Percentiles rank a stretch among this genome's conserved stretches.
These are phyloP conservation scores for Amanita fuliginea DNA, from an alignment of 768 basidiomycete species.

Conservation along the genomic window DNA sequence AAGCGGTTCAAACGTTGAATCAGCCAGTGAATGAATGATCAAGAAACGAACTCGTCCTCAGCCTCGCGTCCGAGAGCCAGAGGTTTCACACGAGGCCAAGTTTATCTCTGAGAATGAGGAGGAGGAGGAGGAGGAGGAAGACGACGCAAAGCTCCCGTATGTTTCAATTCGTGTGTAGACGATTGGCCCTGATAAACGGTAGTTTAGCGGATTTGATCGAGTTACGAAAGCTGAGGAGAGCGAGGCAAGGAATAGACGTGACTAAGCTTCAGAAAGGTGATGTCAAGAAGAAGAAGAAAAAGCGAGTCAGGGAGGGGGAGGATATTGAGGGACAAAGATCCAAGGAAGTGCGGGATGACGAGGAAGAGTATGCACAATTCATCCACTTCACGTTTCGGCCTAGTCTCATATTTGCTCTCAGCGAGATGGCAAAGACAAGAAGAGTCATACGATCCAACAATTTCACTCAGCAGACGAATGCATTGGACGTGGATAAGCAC, in stretches of 20 bases:
- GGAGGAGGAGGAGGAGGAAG: slow-evolving; percentile 25
- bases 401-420: slow-evolving; percentile 10
- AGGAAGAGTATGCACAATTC: slow-evolving; percentile 45
- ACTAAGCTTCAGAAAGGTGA: slow-evolving; percentile 81
- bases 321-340: slow-evolving; percentile 12
- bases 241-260: slow-evolving; percentile 77
- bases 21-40: slow-evolving; percentile 40
- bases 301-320: slow-evolving; percentile 39
- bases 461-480: slow-evolving; percentile 96
- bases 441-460: slow-evolving; percentile 76
- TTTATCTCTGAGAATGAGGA: slow-evolving; percentile 27
- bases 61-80: slow-evolving; percentile 37
- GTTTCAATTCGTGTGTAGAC: slow-evolving; percentile 12
- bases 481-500: slow-evolving; percentile 94
- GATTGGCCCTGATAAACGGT: neutral
- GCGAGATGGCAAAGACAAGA: slow-evolving; percentile 59
- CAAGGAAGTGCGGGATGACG: slow-evolving; percentile 36
- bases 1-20: neutral
- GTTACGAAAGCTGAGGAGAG: slow-evolving; percentile 62
- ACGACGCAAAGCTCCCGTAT: slow-evolving; percentile 40
- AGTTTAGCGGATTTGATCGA: slow-evolving; percentile 81
- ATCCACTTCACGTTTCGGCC: neutral
- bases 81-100: slow-evolving; percentile 23
- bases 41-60: slow-evolving; percentile 67
- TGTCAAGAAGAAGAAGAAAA: slow-evolving; percentile 50